Evolutionary conservation across 2,329 filamentous ascomycete genomes (phyloP), one percentile per base, ranked within the genome.

Genomic region (Aspergillus quadrilineatus): DNA sequence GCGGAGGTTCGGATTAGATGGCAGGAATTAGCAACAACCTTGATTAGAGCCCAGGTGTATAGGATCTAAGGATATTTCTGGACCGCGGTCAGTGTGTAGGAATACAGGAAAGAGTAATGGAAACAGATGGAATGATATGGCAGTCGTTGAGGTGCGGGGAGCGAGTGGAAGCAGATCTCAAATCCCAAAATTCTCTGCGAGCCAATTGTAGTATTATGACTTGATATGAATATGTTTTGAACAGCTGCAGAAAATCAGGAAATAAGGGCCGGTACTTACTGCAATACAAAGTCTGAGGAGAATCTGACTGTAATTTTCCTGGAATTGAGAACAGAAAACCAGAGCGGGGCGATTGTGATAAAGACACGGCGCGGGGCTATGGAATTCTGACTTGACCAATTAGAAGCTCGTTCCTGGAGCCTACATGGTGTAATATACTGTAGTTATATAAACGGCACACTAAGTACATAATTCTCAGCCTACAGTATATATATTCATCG

Each of bases 301-400:
- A 14, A 22, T 22, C 22, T 22, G 22, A 4, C 22, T 22, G 22
- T 22, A 22, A 22, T 52, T 52, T 15, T 34, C 14, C 7, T 39
- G 32, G 5, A 39, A 46, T 47, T 45, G 50, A 15, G 41, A 36
- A 45, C 29, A 39, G 37, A 36, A 42, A 30, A 44, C 37, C 22
- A n/a, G 22, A 39, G 46, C 28, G 53, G 53, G 53, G 45, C 50
- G 45, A 45, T 54, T 54, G 39, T 34, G 53, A 55, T 55, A 55
- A 50, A 22, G 37, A 28, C 44, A 41, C 41, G 39, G 22, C 39
- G 53, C 50, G 53, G 53, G 53, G 41, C 48, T 56, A 22, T 43
- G 22, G 48, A 6, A 22, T 34, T 51, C 36, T 41, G 34, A 14
- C 15, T 36, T 29, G 48, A 12, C 53, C 53, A 56, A 56, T 47